Conservation (phyloP, 176 grass and related monocot species). For the Chrysopogon serrulatus region DNA sequence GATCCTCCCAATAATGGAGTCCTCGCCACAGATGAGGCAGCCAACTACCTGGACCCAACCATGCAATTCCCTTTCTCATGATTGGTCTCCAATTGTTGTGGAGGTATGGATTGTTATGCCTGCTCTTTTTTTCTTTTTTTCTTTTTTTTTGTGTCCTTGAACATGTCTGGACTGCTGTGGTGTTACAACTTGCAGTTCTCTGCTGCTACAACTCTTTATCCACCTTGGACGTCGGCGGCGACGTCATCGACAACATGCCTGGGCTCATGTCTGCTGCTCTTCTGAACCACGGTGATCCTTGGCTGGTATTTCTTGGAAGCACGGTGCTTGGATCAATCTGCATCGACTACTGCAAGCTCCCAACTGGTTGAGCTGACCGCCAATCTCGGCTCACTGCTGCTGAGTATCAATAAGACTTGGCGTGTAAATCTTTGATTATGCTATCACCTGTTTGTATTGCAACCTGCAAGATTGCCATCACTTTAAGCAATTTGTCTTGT, state of each 20-base stretch:
- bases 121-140: too few relatives aligned
- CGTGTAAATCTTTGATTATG: background rate
- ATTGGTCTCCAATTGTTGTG: background rate
- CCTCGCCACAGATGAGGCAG: background rate
- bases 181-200: background rate
- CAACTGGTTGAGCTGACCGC: background rate
- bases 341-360: background rate
- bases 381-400: background rate
- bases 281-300: background rate
- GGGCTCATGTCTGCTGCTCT: background rate
- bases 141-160: too few relatives aligned
- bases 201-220: background rate
- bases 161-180: background rate
- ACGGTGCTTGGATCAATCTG: background rate
- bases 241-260: background rate
- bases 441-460: background rate
- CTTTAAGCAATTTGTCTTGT: background rate
- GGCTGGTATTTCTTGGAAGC: background rate
- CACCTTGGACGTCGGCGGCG: background rate
- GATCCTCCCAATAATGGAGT: background rate
- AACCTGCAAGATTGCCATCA: background rate
- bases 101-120: background rate
- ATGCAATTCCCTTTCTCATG: conserved; percentile 24
- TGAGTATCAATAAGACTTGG: background rate
- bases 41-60: background rate